Evolutionary conservation across 2,329 filamentous ascomycete species (phyloP), one percentile per base, ranked within the genome.

Genomic region (Pseudogymnoascus verrucosus): DNA sequence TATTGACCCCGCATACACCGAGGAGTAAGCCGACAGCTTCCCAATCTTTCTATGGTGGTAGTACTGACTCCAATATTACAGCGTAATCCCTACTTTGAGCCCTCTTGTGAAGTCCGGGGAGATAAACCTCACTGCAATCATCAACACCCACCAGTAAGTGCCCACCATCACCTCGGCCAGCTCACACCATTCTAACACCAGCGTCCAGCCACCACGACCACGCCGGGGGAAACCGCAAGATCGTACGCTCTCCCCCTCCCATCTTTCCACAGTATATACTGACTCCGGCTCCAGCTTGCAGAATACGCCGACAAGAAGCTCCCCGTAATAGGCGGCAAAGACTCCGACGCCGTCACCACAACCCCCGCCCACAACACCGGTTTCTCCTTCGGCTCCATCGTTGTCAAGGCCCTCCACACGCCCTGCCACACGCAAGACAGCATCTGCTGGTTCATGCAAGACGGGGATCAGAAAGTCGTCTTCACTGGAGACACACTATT

Each of bases 381-480:
- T 2, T 96, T 97, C 80, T 88, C 85, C 67, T 85, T 99, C 66
- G 95, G 95, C 63, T 82, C 83, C 69, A 95, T 99, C 75, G 82
- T 84, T 12, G 89, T 97, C 64, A 93, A 85, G 73, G 89, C 90
- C 23, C 80, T 98, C n/a, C 90, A 98, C 77, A 99, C 95, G 11
- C 95, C 95, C 1, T 99, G 95, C 76, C 95, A 99, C 75, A 99
- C 95, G 1, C 93, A 97, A 78, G 95, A 99, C 78, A 97, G 93
- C 76, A 96, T 99, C 74, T 99, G 95, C 81, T 99, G 88, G 79
- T 91, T 87, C 69, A 87, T 95, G 80, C 85, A 96, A 76, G 93
- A 99, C 72, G 87, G 86, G 19, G 79, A 85, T 59, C 81, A 89
- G 60, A 87, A 84, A 70, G 93, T 84, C 6, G 91, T 99, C 2